Evolutionary conservation across 306 rosid species (phyloP).

Genomic region (Astragalus glycyphyllos): DNA sequence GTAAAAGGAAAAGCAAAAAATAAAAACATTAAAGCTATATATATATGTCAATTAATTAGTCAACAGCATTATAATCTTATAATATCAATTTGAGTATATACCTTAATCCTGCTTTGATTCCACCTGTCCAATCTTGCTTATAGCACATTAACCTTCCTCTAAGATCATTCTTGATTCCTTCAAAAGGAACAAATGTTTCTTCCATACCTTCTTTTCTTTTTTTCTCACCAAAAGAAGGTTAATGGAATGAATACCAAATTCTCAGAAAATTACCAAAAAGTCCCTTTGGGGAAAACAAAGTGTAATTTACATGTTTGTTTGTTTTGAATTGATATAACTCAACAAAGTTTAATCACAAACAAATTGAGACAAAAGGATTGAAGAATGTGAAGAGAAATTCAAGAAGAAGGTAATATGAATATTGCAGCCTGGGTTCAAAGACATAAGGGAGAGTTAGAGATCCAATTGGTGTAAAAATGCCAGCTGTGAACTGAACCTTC

Average conservation of each 20-base stretch:
- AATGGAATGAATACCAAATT: slow-evolving; percentile 31
- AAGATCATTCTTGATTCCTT: slow-evolving; percentile 88
- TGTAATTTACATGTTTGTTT: slow-evolving; percentile 54
- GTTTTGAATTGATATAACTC: neutral
- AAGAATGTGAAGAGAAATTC: slow-evolving; percentile 23
- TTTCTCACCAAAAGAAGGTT: slow-evolving; percentile 18
- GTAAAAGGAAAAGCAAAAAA: slow-evolving; percentile 34
- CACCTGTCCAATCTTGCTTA: slow-evolving; percentile 88
- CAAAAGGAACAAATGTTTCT: slow-evolving; percentile 82
- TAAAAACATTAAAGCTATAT: neutral
- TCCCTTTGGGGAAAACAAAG: neutral
- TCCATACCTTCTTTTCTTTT: slow-evolving; percentile 52
- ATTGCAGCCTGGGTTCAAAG: slow-evolving; percentile 41
- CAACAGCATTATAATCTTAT: neutral
- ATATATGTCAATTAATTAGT: neutral
- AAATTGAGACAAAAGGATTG: neutral
- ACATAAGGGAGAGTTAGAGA: slow-evolving; percentile 41
- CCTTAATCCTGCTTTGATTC: slow-evolving; percentile 81
- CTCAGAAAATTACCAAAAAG: neutral
- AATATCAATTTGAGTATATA: slow-evolving; percentile 26
- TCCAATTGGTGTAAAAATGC: slow-evolving; percentile 37
- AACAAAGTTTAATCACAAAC: slow-evolving; percentile 29
- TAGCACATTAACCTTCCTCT: slow-evolving; percentile 84
- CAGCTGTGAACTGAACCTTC: slow-evolving; percentile 43
- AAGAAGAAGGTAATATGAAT: slow-evolving; percentile 21